These are phyloP conservation scores for Angomonas ambiguus DNA, from an alignment of 208 protist genomes.

Conservation along the genomic window DNA sequence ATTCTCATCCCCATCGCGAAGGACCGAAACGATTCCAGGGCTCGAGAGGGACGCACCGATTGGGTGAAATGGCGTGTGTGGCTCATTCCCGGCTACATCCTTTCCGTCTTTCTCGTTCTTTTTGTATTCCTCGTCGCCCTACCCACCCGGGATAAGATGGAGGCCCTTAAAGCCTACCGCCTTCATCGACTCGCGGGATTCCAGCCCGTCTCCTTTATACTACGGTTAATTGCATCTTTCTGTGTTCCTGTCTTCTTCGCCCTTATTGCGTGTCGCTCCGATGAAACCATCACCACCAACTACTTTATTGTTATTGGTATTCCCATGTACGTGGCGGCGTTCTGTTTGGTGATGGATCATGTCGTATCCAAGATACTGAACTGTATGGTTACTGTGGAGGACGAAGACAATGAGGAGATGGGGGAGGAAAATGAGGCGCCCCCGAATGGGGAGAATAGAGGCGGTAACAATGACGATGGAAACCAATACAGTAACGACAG, in stretches of 20 bases:
- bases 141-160: slow-evolving; percentile 14
- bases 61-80: slow-evolving; percentile 56
- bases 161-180: slow-evolving; percentile 19
- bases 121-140: slow-evolving; percentile 11
- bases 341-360: slow-evolving; percentile 30
- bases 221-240: slow-evolving; percentile 26
- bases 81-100: slow-evolving; percentile 62
- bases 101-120: slow-evolving; percentile 31
- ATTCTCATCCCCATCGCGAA: slow-evolving; percentile 67
- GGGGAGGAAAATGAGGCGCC: not conserved
- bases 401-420: slow-evolving; percentile 19
- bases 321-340: slow-evolving; percentile 35
- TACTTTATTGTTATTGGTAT: slow-evolving; percentile 66
- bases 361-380: slow-evolving; percentile 14
- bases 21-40: slow-evolving; percentile 42
- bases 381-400: slow-evolving; percentile 15
- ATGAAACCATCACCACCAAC: slow-evolving; percentile 56
- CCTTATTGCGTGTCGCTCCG: slow-evolving; percentile 62
- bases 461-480: slow-evolving; percentile 6
- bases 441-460: not conserved
- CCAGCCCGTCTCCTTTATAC: slow-evolving; percentile 24
- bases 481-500: not conserved
- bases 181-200: slow-evolving; percentile 25
- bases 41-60: slow-evolving; percentile 23
- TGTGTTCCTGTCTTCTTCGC: slow-evolving; percentile 41